Evolutionary conservation across 192 early-diverging fungal species (phyloP), one percentile per base, ranked within the genome.

Genomic region (Backusella parvicylindrica): DNA sequence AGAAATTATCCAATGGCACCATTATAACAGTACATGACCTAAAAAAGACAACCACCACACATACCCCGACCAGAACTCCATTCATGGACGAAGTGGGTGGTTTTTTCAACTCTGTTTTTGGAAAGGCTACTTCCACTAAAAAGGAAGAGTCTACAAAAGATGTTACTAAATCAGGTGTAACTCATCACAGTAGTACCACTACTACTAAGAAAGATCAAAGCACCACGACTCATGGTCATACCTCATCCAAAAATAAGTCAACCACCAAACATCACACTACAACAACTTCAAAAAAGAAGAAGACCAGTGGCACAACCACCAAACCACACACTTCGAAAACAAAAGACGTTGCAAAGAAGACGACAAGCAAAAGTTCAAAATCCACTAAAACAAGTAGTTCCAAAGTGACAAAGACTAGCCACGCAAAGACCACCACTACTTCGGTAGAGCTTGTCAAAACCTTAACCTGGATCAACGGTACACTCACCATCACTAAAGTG

Each of bases 1-100:
- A 60, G 53, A 60, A 60, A 60, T 60, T 60, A 60, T 68, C 66
- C 66, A 68, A 38, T 68, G 66, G n/a, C 21, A 60, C 53, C 53
- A 28, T 60, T 60, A 60, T 28, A 28, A 60, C 53, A 6, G 53
- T 60, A 60, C 53, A 28, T 60, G 53, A 68, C 11, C 28, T 32
- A 21, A 50, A 47, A 47, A n/a, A 26, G n/a, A 72, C 41, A 3
- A 37, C 53, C 35, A 26, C 33, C 47, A 63, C 71, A n/a, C 30
- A 33, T 56, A 72, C 71, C 50, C 33, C 37, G 38, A 72, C 31
- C 11, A 35, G 18, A 30, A 35, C 50, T 5, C 33, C 71, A 28
- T 30, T 60, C 21, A 8, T 60, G 53, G 26, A 60, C 26, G 53
- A 60, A 0, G 26, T 60, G 9, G 53, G 53, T n/a, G 53, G 21